Base-by-base conservation (phyloP, 345 rosid species). In the Cardiospermum halicacabum region DNA sequence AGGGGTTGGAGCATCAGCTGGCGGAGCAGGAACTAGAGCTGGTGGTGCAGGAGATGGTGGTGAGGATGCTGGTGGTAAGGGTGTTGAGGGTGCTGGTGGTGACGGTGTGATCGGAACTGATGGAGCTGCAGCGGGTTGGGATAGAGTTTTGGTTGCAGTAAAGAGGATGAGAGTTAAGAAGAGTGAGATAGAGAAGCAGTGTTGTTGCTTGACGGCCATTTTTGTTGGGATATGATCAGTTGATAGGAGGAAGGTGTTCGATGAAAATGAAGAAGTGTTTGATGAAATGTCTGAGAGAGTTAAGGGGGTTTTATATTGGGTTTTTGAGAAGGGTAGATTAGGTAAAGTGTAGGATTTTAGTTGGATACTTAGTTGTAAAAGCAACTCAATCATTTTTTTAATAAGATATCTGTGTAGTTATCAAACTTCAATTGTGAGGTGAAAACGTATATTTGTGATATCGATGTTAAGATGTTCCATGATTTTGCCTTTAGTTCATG, bases 121-220 rank as follows among this genome's bases (percentile, higher is more conserved):
- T 15, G 78, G 73, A 22, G 78, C 81, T 25, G 69, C 69, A 0
- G 74, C 76, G 8, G 78, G 74, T 67, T 74, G 79, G 9, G 77
- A 76, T 30, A 11, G 11, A 22, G 63, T 62, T 5, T 64, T 62
- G 11, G 63, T 56, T 39, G 61, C 32, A 18, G 62, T 67, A n/a
- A 61, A 70, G 27, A 76, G 62, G 50, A 75, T 61, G 56, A 70
- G 57, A 43, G 69, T 22, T 15, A 74, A 39, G 7, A 78, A 45
- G 53, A 70, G 56, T 16, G 72, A 62, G 11, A 73, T 24, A 3
- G 51, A 34, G 51, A 60, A 57, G 40, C 47, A 31, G 16, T 7
- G 13, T 22, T 50, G 68, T 49, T 66, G 51, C 56, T 21, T 34
- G 9, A 34, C 31, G 5, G 11, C 40, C 69, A 67, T 66, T 11